These are phyloP conservation scores for Serendipita sp. DNA, from an alignment of 768 basidiomycete genomes.

Conservation along the genomic window DNA sequence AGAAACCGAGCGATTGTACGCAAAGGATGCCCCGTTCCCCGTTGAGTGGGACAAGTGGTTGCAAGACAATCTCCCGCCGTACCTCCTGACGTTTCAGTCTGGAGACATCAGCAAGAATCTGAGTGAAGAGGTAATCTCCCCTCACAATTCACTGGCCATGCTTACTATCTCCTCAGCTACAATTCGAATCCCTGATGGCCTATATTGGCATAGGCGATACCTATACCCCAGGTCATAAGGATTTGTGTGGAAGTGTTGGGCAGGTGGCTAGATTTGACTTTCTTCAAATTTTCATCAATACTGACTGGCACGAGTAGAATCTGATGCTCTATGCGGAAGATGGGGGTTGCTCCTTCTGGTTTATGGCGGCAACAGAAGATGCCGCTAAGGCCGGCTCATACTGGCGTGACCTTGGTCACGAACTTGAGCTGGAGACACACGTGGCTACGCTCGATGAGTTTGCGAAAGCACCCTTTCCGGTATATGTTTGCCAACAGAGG, in stretches of 20 bases:
- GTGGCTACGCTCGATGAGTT: constrained; percentile 48
- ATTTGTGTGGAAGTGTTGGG: constrained; percentile 68
- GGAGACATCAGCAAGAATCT: constrained; percentile 46
- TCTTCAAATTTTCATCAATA: not conserved
- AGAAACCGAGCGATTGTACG: constrained; percentile 40
- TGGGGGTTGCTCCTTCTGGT: constrained; percentile 66
- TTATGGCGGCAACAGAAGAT: constrained; percentile 56
- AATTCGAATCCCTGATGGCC: constrained; percentile 70
- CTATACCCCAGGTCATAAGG: constrained; percentile 73
- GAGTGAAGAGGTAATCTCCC: constrained; percentile 31
- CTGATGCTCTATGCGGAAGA: constrained; percentile 71
- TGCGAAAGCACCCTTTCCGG: constrained; percentile 44
- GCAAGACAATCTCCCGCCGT: constrained; percentile 33
- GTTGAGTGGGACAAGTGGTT: constrained; percentile 50
- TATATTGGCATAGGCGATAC: constrained; percentile 73
- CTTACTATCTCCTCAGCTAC: constrained; percentile 25
- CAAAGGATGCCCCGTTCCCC: constrained; percentile 65
- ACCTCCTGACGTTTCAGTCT: constrained; percentile 34
- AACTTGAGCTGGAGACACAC: constrained; percentile 62
- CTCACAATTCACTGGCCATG: constrained; percentile 7
- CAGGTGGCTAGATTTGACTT: constrained; percentile 18
- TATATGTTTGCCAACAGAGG: constrained; percentile 59
- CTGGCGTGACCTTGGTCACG: constrained; percentile 33
- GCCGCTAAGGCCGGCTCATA: constrained; percentile 40
- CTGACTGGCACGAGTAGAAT: constrained; percentile 29